phyloP scores from a whole-genome alignment of 2,329 filamentous ascomycete genomes.

The Tolypocladium capitatum region DNA sequence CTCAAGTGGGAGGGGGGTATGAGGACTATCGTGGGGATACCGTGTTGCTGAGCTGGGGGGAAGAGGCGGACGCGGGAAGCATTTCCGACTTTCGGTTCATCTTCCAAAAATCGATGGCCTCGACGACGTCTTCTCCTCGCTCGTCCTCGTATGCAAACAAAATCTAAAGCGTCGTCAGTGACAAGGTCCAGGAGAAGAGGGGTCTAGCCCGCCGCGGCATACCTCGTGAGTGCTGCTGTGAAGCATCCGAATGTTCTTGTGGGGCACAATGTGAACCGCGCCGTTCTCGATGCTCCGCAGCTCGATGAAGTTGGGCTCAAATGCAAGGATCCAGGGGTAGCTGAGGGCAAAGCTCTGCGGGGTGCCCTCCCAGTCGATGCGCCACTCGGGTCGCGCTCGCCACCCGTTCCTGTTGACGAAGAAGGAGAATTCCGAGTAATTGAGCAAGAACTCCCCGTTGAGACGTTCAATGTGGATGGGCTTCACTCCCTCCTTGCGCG shows the following conservation, averaged over 20 bases:
- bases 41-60: neutral
- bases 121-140: constrained; percentile 80
- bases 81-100: constrained; percentile 39
- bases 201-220: constrained; percentile 17
- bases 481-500: constrained; percentile 81
- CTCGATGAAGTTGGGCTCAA: constrained; percentile 96
- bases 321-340: constrained; percentile 92
- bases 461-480: constrained; percentile 96
- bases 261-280: constrained; percentile 88
- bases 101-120: constrained; percentile 94
- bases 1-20: neutral
- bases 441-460: constrained; percentile 92
- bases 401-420: constrained; percentile 98
- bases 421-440: constrained; percentile 98
- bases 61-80: constrained; percentile 8
- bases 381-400: constrained; percentile 91
- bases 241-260: constrained; percentile 93
- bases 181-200: neutral
- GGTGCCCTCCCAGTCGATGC: constrained; percentile 92
- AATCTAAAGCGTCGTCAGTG: constrained; percentile 45
- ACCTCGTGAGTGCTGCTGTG: constrained; percentile 97
- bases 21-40: neutral
- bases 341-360: constrained; percentile 88
- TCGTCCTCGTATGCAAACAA: constrained; percentile 97
- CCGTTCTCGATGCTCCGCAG: constrained; percentile 90